A percentile compares a stretch with the other conserved stretches of the same genome.
Conservation (phyloP, 352 stramenopile genomes). For the Pythium insidiosum region DNA sequence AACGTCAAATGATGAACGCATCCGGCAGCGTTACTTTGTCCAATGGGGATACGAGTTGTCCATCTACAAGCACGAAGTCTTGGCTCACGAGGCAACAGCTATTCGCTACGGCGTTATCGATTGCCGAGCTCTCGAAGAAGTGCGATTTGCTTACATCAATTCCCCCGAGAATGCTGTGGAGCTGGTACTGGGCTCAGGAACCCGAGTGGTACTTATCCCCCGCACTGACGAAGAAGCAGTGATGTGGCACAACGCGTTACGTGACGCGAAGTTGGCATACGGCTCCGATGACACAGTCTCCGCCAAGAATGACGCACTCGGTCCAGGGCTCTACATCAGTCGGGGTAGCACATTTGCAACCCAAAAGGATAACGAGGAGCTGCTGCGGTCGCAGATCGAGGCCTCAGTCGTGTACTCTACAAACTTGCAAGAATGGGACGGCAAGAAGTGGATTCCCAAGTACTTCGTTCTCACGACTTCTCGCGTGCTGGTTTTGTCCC, state of each 20-base stretch:
- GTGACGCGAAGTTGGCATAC: conserved; percentile 81
- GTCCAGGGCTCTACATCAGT: conserved; percentile 76
- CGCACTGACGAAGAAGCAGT: conserved; percentile 77
- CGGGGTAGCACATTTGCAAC: conserved; percentile 79
- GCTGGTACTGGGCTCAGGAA: conserved; percentile 53
- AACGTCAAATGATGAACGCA: conserved; percentile 72
- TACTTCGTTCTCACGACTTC: conserved; percentile 84
- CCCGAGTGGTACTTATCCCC: conserved; percentile 77
- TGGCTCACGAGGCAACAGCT: conserved; percentile 61
- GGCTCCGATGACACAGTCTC: conserved; percentile 66
- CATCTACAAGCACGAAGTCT: conserved; percentile 86
- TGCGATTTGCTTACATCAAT: conserved; percentile 80
- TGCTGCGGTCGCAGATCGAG: conserved; percentile 79
- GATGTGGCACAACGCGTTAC: conserved; percentile 73
- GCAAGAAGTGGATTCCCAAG: conserved; percentile 83
- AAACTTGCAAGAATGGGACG: conserved; percentile 83
- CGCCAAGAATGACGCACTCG: conserved; percentile 66
- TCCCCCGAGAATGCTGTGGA: conserved; percentile 82
- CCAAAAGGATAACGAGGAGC: conserved; percentile 79
- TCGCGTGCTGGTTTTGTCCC: conserved; percentile 69
- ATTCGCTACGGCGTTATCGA: conserved; percentile 86
- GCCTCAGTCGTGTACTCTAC: conserved; percentile 70
- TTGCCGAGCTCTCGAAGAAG: conserved; percentile 71
- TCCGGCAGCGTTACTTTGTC: conserved; percentile 81
- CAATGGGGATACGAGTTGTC: conserved; percentile 84